Base-by-base conservation (phyloP, 352 stramenopile genomes). In the Globisporangium echinulatum region DNA sequence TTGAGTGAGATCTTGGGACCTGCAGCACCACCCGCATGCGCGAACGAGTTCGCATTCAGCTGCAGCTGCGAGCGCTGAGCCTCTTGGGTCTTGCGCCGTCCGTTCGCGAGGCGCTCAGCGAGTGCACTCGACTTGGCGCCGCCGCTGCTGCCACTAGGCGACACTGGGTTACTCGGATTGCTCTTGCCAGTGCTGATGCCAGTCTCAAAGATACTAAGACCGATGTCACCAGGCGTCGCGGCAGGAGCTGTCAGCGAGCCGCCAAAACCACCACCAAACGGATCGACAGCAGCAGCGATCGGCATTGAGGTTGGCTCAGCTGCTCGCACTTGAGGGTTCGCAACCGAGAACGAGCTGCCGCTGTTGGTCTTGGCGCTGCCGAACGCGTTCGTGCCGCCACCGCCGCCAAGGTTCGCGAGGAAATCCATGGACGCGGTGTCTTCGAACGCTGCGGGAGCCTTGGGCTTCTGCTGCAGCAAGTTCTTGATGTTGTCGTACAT, bases 401-500 rank as follows among this genome's bases (percentile, higher is more conserved):
- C 57, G 38, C 66, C 46, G n/a, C 78, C 79, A 19, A 88, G 67
- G 40, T 77, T 75, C 63, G 87, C 76, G 43, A 89, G 59, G 58
- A 87, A 87, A 43, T 89, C 75, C 73, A 89, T 81, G 1, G 76
- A 85, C 1, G 75, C 68, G 25, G 71, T 56, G 61, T 87, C 79
- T 49, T 82, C 76, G 7, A 73, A 67, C 15, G 67, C 25, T 10
- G 62, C 68, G 0, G 67, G 49, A 2, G 65, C 49, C 58, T 79
- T 81, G 40, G 82, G 75, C 59, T 89, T 90, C 52, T 90, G 79
- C 67, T 88, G 72, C 1, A 90, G 67, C 13, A 90, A 64, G 61
- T 90, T 88, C 74, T 88, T 87, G 72, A 89, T 90, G 64, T 83
- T 90, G 67, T 90, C 81, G 69, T 90, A 90, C 75, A 90, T 88